Conservation (phyloP, 768 basidiomycete genomes). For the Boletus speciosus region DNA sequence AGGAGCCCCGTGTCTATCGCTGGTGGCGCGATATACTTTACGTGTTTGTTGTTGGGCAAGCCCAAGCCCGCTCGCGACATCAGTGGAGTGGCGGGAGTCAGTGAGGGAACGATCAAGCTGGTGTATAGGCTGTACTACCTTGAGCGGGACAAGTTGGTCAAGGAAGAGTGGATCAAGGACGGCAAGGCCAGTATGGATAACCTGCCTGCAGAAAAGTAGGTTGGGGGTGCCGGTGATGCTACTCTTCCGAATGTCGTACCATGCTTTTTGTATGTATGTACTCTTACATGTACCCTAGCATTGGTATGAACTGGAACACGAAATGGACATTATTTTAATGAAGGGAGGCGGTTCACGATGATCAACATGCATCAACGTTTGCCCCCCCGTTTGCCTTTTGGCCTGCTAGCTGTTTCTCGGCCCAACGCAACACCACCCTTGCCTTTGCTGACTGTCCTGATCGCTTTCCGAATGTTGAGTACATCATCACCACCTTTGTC, state of each 20-base stretch:
- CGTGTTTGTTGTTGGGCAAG: constrained; percentile 75
- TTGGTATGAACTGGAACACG: constrained; percentile 9
- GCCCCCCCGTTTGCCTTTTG: constrained; percentile 28
- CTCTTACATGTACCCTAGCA: constrained; percentile 11
- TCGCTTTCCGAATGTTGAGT: constrained; percentile 86
- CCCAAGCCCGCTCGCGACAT: constrained; percentile 80
- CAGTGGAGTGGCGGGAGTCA: constrained; percentile 86
- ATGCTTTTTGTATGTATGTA: constrained; percentile 16
- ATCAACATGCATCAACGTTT: constrained; percentile 15
- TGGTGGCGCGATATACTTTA: constrained; percentile 95
- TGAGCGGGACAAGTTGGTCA: constrained; percentile 75
- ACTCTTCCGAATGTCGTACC: constrained; percentile 8
- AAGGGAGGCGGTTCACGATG: neutral
- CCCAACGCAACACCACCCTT: constrained; percentile 60
- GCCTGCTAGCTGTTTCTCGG: constrained; percentile 33
- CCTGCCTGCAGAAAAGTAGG: constrained; percentile 25
- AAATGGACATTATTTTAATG: neutral
- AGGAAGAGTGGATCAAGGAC: constrained; percentile 81
- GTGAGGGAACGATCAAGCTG: constrained; percentile 92
- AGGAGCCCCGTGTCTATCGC: constrained; percentile 97
- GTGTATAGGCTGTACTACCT: constrained; percentile 78
- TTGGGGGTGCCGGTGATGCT: neutral
- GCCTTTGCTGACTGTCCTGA: constrained; percentile 70
- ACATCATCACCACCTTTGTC: constrained; percentile 48
- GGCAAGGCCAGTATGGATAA: constrained; percentile 55